Evolutionary conservation across 2,329 filamentous ascomycete species (phyloP), one percentile per base, ranked within the genome.

Genomic region (Myriangium duriaei): DNA sequence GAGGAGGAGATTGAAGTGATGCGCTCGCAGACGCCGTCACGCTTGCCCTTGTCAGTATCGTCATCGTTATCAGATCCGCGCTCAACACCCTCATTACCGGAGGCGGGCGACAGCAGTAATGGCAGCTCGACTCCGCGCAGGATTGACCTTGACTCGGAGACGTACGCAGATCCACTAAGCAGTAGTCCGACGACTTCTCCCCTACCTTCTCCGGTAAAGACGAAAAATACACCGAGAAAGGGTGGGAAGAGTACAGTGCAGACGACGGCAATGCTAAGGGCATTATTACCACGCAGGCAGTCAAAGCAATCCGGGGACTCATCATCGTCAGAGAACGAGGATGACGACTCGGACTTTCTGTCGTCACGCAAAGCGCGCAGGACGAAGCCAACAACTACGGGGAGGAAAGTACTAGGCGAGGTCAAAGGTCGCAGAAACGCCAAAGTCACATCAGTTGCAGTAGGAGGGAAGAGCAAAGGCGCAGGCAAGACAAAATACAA

Each of bases 131-230:
- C 36, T 11, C 36, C 36, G 12, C 29, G 36, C 12, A 16, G 30
- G 13, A 19, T 13, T 3, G 36, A 39, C 16, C 30, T 33, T 10
- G 36, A 39, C 30, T 32, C 28, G 28, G 36, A 39, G 13, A 32
- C 30, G 6, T 42, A 40, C n/a, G 44, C 44, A 12, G 39, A 42
- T 3, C 44, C 44, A 4, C 30, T 39, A 26, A 45, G 42, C 32
- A 42, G 40, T 24, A 45, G 42, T 28, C 43, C 44, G 24, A 7
- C 35, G 12, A 32, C 21, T 6, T 30, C 18, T 7, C 28, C 32
- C 5, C 38, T 41, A 21, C 37, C 43, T 11, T 18, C 37, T n/a
- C 40, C 40, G 12, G 32, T 39, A 7, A 32, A 30, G n/a, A n/a
- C 21, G 7, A n/a, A 7, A 11, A 30, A 34, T 30, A 35, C 26